Evolutionary conservation across 78 protist genomes (phyloP).

Genomic region (Blattamonas nauphoetae): DNA sequence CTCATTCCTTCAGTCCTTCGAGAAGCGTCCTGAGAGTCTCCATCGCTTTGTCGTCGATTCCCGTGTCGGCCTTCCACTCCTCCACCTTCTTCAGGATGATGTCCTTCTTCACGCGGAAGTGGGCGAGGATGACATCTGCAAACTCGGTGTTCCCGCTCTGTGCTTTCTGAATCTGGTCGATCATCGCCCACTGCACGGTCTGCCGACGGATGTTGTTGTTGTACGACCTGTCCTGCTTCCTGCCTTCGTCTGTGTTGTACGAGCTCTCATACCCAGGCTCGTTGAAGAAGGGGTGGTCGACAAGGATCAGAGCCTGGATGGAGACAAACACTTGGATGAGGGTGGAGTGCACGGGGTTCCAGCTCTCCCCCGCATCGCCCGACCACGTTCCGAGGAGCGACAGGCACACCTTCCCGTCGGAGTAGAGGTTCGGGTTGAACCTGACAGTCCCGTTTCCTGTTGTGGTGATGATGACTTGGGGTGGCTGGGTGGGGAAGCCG

Average conservation of each 20-base stretch:
- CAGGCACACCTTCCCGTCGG: conserved; percentile 50
- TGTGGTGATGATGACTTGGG: conserved; percentile 28
- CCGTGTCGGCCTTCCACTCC: too few species aligned
- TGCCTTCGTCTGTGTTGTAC: too few species aligned
- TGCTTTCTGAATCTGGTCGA: background rate
- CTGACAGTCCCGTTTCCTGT: conserved; percentile 39
- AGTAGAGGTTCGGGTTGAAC: conserved; percentile 56
- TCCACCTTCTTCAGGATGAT: too few species aligned
- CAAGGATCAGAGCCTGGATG: conserved; percentile 20
- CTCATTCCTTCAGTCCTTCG: too few species aligned
- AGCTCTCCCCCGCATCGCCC: conserved; percentile 26
- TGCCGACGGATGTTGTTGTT: background rate
- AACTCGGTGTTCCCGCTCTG: background rate
- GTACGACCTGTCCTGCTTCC: background rate
- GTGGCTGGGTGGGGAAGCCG: conserved; percentile 27
- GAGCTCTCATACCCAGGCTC: conserved; percentile 24
- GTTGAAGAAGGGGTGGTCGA: conserved; percentile 17
- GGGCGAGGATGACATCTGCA: background rate
- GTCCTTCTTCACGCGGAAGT: background rate
- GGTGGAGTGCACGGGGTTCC: conserved; percentile 15
- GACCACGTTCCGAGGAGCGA: conserved; percentile 41
- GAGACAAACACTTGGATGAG: conserved; percentile 17
- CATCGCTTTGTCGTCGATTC: too few species aligned
- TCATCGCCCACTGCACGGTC: background rate
- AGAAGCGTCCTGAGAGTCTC: too few species aligned